Conservation (phyloP, 2,329 filamentous ascomycete species). For the Fusarium pseudoanthophilum region DNA sequence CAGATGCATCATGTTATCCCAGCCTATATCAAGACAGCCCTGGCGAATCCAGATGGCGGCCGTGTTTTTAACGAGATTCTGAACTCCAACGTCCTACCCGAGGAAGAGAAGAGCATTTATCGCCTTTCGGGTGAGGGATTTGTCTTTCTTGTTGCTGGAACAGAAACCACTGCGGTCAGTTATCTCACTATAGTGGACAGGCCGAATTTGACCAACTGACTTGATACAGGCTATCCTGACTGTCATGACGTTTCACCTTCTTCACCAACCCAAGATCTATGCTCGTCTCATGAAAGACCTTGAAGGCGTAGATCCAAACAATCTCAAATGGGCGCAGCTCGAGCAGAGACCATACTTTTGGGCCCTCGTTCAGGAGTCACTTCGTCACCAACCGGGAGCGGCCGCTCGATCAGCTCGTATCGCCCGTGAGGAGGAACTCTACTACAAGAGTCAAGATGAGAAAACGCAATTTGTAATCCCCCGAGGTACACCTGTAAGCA, state of each 20-base stretch:
- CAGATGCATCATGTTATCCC: slow-evolving; percentile 35
- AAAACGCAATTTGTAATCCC: slow-evolving; percentile 39
- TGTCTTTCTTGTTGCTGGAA: slow-evolving; percentile 51
- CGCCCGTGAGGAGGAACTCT: slow-evolving; percentile 43
- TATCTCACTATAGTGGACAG: rapidly evolving
- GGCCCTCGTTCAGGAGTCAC: slow-evolving; percentile 51
- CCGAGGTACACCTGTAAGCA: slow-evolving; percentile 48
- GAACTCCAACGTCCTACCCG: slow-evolving; percentile 43
- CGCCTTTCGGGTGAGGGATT: slow-evolving; percentile 53
- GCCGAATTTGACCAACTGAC: rapidly evolving
- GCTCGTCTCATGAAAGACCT: slow-evolving; percentile 47
- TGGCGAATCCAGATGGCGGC: slow-evolving; percentile 19
- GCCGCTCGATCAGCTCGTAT: slow-evolving; percentile 40
- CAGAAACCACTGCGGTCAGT: slow-evolving; percentile 52
- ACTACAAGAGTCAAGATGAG: slow-evolving; percentile 40
- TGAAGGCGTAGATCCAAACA: slow-evolving; percentile 38
- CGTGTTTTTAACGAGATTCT: slow-evolving; percentile 31
- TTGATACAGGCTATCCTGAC: slow-evolving; percentile 41
- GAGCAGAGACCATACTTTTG: slow-evolving; percentile 52
- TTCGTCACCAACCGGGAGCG: slow-evolving; percentile 49
- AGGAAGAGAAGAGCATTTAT: slow-evolving; percentile 50
- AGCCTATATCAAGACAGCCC: slow-evolving; percentile 3
- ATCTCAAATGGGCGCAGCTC: slow-evolving; percentile 47
- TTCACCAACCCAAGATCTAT: slow-evolving; percentile 48
- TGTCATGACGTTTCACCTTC: slow-evolving; percentile 51